Percentiles rank a stretch among this genome's conserved stretches.
These are phyloP conservation scores for Botrytis elliptica DNA, from an alignment of 2,329 filamentous ascomycete species.

Conservation along the genomic window DNA sequence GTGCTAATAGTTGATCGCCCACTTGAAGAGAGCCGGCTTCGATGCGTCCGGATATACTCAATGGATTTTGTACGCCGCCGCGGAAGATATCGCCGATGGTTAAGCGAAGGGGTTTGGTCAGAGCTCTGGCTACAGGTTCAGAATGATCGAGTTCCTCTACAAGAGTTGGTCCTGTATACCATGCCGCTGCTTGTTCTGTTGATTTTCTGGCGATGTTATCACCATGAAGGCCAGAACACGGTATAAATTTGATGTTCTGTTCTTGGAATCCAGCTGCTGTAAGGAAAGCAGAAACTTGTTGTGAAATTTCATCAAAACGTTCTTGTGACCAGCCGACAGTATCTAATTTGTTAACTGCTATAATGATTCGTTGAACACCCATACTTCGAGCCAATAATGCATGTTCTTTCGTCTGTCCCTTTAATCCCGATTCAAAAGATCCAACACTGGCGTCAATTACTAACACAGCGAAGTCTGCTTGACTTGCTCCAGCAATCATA, in stretches of 20 bases:
- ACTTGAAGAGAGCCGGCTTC: constrained; percentile 81
- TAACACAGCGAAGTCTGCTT: constrained; percentile 92
- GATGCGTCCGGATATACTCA: constrained; percentile 83
- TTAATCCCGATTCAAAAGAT: constrained; percentile 89
- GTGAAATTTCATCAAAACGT: constrained; percentile 79
- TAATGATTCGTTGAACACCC: constrained; percentile 82
- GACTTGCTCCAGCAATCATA: constrained; percentile 96
- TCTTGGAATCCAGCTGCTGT: constrained; percentile 75
- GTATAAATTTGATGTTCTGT: constrained; percentile 82
- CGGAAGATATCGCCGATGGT: constrained; percentile 87
- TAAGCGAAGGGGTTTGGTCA: constrained; percentile 80
- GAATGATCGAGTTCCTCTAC: constrained; percentile 83
- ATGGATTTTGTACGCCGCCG: constrained; percentile 72
- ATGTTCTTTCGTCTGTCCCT: constrained; percentile 92
- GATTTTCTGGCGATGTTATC: constrained; percentile 74
- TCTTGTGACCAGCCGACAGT: constrained; percentile 78
- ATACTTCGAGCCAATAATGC: constrained; percentile 86
- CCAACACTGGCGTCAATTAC: constrained; percentile 90
- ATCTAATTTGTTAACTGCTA: constrained; percentile 96
- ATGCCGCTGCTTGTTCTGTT: constrained; percentile 57
- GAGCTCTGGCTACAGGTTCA: constrained; percentile 66
- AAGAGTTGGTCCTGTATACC: constrained; percentile 80
- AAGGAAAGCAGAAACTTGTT: constrained; percentile 81
- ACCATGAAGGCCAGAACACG: constrained; percentile 83
- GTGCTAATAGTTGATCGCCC: constrained; percentile 75